Evolutionary conservation across 2,329 filamentous ascomycete species (phyloP), one percentile per base, ranked within the genome.

Genomic region (Ophiostoma pallidulum): DNA sequence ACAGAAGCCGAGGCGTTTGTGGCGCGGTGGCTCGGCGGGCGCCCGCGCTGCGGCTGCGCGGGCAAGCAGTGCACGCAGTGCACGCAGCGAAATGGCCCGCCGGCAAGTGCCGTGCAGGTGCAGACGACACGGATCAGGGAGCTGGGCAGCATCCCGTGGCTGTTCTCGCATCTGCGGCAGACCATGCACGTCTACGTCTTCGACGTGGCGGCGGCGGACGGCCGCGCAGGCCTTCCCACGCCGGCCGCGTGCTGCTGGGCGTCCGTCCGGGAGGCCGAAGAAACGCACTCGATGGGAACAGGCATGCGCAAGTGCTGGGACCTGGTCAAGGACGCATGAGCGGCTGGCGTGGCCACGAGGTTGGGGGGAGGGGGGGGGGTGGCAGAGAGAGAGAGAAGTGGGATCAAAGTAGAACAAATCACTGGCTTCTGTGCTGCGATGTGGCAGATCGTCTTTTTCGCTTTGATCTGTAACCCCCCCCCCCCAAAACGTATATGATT

Each of bases 291-390:
- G 0, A 78, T 78, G 74, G 74, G 75, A 0, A 77, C 74, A 0
- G 75, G 75, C 0, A 78, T 78, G 74, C 66, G 70, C 32, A 77
- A 75, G 55, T 78, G 75, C 57, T 78, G 74, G 74, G 59, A 66
- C 2, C 58, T 77, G 13, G 64, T 66, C 9, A 62, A 59, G 44
- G 56, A 59, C 8, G 24, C 29, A 20, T 45, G n/a, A 16, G n/a
- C n/a, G n/a, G n/a, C n/a, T n/a, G n/a, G n/a, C n/a, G n/a, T n/a
- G n/a, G n/a, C n/a, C n/a, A n/a, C n/a, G n/a, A n/a, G n/a, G n/a
- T n/a, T n/a, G n/a, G n/a, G n/a, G n/a, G n/a, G n/a, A n/a, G n/a
- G n/a, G n/a, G n/a, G n/a, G n/a, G n/a, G n/a, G n/a, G n/a, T n/a
- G n/a, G n/a, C n/a, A n/a, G n/a, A n/a, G n/a, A n/a, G n/a, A n/a